phyloP scores from a whole-genome alignment of 345 rosid species.

The Lepidium didymum region DNA sequence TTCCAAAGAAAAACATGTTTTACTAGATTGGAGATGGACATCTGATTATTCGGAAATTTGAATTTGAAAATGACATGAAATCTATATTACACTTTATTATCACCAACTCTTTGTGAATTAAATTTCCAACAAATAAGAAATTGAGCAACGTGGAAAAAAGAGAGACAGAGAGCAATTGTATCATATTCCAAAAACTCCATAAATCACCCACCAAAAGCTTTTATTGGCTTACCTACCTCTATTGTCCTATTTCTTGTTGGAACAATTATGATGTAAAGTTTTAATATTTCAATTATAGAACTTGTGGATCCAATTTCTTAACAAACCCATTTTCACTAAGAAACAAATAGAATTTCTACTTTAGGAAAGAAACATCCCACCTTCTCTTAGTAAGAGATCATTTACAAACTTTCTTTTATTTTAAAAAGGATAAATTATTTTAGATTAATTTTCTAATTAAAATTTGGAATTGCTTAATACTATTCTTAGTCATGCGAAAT shows the following conservation, averaged over 20 bases:
- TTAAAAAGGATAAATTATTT: not conserved
- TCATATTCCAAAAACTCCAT: slow-evolving; percentile 10
- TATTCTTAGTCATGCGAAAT: not conserved
- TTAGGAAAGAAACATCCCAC: not conserved
- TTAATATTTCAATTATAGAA: not conserved
- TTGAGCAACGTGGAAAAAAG: not conserved
- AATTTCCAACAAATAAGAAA: not conserved
- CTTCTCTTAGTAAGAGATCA: not conserved
- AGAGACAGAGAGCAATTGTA: not conserved
- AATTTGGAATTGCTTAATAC: not conserved
- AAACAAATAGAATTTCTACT: too few relatives aligned
- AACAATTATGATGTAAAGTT: slow-evolving; percentile 17
- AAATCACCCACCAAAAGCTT: slow-evolving; percentile 13
- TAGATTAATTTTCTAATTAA: not conserved
- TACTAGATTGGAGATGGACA: not conserved
- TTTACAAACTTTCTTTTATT: not conserved
- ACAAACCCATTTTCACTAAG: not conserved
- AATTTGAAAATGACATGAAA: not conserved
- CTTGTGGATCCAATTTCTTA: not conserved
- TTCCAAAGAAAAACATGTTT: not conserved
- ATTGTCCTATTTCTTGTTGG: slow-evolving; percentile 21
- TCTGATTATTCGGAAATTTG: not conserved
- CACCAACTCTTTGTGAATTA: slow-evolving; percentile 6
- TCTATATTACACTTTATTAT: not conserved
- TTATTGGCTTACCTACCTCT: slow-evolving; percentile 23